A percentile compares a stretch with the other conserved stretches of the same genome.
Evolutionary conservation across 805 yeast species (phyloP).

Genomic region (Wickerhamiella azymoides): DNA sequence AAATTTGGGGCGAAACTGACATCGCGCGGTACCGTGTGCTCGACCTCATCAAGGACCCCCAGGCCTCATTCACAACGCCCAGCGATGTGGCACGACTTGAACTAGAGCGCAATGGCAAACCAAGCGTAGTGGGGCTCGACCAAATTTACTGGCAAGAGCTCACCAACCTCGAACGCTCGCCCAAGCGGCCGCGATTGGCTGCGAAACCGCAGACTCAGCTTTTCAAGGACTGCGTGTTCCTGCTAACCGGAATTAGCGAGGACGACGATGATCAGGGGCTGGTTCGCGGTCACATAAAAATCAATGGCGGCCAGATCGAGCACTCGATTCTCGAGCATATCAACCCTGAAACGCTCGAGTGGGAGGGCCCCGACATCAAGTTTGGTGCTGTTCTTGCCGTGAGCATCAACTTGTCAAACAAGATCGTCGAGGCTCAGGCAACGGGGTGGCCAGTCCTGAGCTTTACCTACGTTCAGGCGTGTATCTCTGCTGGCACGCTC

Average conservation of each 20-base stretch:
- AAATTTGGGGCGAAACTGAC: not conserved
- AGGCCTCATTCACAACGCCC: not conserved
- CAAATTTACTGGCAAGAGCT: not conserved
- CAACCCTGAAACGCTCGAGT: not conserved
- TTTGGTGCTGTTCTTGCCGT: slow-evolving; percentile 8
- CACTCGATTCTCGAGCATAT: not conserved
- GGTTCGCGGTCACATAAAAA: not conserved
- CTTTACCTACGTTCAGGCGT: slow-evolving; percentile 39
- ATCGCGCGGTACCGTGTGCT: not conserved
- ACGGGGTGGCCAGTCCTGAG: slow-evolving; percentile 79
- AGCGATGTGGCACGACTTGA: not conserved
- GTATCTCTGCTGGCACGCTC: slow-evolving; percentile 26
- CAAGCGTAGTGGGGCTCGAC: not conserved
- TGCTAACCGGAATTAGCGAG: not conserved
- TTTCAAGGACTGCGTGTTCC: not conserved
- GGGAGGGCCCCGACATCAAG: not conserved
- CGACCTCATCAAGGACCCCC: not conserved
- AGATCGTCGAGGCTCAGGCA: slow-evolving; percentile 64
- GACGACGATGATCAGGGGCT: not conserved
- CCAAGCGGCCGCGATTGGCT: not conserved
- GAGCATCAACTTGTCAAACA: slow-evolving; percentile 34
- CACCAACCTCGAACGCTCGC: not conserved
- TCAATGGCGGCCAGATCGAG: not conserved
- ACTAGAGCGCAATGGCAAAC: not conserved
- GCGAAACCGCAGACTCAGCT: not conserved